These are phyloP conservation scores for Barnettozyma salicaria DNA, from an alignment of 805 yeast species.

Conservation along the genomic window DNA sequence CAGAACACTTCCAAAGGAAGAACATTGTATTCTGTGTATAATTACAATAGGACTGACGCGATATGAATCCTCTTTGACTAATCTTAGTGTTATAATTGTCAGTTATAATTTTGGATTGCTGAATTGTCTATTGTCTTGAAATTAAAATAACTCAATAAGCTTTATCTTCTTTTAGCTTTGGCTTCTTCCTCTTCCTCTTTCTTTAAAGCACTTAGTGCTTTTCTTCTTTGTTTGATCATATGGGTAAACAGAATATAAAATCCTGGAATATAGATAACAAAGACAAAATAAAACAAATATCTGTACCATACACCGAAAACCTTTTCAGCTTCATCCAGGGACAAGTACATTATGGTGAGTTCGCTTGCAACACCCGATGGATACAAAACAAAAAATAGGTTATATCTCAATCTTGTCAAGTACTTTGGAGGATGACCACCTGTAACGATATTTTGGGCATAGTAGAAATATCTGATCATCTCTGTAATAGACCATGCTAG, in stretches of 20 bases:
- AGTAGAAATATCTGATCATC: slow-evolving; percentile 80
- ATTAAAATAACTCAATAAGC: no score
- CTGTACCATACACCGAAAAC: slow-evolving; percentile 47
- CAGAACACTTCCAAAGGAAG: no score
- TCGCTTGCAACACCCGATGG: slow-evolving; percentile 94
- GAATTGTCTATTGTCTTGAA: no score
- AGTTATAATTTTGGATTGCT: no score
- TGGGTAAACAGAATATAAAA: slow-evolving; percentile 78
- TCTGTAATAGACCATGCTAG: slow-evolving; percentile 95
- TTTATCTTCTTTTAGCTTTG: slow-evolving; percentile 2
- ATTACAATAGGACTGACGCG: not conserved
- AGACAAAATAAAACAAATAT: slow-evolving; percentile 46
- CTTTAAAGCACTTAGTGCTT: slow-evolving; percentile 49
- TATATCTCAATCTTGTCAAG: slow-evolving; percentile 74
- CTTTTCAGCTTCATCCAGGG: slow-evolving; percentile 62
- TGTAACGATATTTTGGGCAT: slow-evolving; percentile 58
- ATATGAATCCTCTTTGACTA: no score
- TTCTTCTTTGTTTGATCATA: slow-evolving; percentile 83
- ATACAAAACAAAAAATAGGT: slow-evolving; percentile 73
- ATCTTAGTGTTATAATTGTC: not conserved
- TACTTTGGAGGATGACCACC: slow-evolving; percentile 47
- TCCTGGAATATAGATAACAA: slow-evolving; percentile 79
- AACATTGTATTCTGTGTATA: not conserved
- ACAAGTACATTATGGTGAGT: slow-evolving; percentile 57
- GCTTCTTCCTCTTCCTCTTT: not conserved